Conservation (phyloP, 2,329 filamentous ascomycete genomes). For the Myriosclerotinia duriaeana region DNA sequence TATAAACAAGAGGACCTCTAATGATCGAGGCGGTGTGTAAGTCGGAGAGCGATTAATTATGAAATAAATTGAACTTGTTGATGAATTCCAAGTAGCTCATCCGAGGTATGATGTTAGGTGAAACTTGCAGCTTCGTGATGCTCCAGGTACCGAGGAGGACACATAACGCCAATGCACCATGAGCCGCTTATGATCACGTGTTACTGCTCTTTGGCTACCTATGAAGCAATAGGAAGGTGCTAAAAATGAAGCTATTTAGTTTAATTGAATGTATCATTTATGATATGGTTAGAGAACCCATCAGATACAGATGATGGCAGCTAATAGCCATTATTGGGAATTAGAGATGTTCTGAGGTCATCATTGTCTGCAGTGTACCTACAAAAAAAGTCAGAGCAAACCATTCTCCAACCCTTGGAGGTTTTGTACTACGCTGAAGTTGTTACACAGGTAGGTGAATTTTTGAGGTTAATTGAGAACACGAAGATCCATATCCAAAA, state of each 20-base stretch:
- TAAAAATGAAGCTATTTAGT: neutral
- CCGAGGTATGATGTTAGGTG: constrained; percentile 17
- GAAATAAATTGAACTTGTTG: constrained; percentile 14
- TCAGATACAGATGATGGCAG: neutral
- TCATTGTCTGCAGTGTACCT: constrained; percentile 14
- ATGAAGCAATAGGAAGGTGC: constrained; percentile 15
- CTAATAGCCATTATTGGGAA: neutral
- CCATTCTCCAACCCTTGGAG: neutral
- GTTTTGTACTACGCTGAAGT: neutral
- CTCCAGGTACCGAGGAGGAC: constrained; percentile 21
- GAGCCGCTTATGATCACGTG: constrained; percentile 19
- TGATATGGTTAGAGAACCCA: neutral
- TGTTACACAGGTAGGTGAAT: neutral
- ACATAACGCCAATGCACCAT: constrained; percentile 22
- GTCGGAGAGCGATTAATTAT: neutral
- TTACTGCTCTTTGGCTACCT: neutral
- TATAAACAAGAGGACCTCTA: neutral
- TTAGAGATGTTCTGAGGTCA: neutral
- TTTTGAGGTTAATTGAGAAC: neutral
- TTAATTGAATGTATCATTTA: neutral
- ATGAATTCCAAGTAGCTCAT: constrained; percentile 5
- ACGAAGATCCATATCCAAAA: neutral
- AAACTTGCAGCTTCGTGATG: constrained; percentile 16
- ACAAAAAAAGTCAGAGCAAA: constrained; percentile 1
- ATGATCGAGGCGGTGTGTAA: neutral